Percentiles rank a stretch among this genome's conserved stretches.
These are phyloP conservation scores for Curvularia hawaiiensis DNA, from an alignment of 2,329 filamentous ascomycete species.

Conservation along the genomic window DNA sequence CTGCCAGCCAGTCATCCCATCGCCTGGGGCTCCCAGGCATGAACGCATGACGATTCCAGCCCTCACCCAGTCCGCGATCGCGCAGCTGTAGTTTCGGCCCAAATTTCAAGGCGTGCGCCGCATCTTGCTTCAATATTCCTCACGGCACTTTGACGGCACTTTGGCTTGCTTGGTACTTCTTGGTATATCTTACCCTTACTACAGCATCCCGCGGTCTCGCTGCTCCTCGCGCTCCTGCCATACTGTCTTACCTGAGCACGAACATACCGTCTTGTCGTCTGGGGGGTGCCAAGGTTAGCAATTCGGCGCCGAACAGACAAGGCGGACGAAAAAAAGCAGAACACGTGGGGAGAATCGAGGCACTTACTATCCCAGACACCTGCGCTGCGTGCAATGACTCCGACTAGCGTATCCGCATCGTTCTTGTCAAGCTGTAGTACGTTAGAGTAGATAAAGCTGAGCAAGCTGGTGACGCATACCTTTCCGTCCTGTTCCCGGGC, in stretches of 20 bases:
- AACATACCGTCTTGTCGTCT: conserved; percentile 95
- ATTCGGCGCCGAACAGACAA: not conserved
- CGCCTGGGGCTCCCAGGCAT: conserved; percentile 35
- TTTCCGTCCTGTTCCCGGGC: conserved; percentile 68
- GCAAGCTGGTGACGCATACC: conserved; percentile 18
- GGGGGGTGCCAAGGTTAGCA: conserved; percentile 5
- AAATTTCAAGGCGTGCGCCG: conserved; percentile 34
- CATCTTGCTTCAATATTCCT: conserved; percentile 19
- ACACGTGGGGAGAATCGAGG: conserved; percentile 7
- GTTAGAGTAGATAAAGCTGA: conserved; percentile 49
- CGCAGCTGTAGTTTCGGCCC: conserved; percentile 43
- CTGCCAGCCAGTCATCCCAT: conserved; percentile 29
- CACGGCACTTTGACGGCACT: conserved; percentile 28
- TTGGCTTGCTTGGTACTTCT: conserved; percentile 23
- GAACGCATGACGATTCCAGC: conserved; percentile 42
- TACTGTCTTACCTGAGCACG: conserved; percentile 95
- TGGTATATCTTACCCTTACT: conserved; percentile 52
- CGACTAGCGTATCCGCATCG: conserved; percentile 84
- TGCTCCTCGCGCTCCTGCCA: conserved; percentile 97
- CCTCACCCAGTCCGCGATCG: conserved; percentile 38
- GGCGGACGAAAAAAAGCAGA: not conserved
- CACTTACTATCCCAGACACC: conserved; percentile 81
- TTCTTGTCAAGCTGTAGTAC: conserved; percentile 55
- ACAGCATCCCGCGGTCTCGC: conserved; percentile 88
- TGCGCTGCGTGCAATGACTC: conserved; percentile 92